Base-by-base conservation (phyloP, 495 filamentous ascomycete genomes). In the Lophiostoma macrostomum region DNA sequence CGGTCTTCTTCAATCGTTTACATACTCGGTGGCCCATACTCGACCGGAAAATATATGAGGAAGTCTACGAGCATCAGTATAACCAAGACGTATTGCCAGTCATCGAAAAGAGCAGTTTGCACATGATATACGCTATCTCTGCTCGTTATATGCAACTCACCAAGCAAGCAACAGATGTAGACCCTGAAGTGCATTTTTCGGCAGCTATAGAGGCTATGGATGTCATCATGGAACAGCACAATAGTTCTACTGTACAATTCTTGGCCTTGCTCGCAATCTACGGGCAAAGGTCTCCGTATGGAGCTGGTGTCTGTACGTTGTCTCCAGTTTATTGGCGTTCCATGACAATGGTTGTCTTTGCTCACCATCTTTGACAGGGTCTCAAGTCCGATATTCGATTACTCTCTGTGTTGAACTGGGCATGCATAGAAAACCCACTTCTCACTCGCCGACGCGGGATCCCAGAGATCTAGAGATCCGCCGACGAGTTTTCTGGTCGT, bases 21-120 rank as follows among this genome's bases (percentile, higher is more conserved):
- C 53, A 56, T 37, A 56, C 43, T n/a, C 36, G 53, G 24, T 56
- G 53, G 53, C 53, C 44, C 4, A 49, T 50, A 2, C 53, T 56
- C n/a, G 53, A 56, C 29, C 35, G 53, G 8, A 50, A 41, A 23
- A 16, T 56, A 13, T 56, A 56, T 20, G 45, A 48, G 12, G 10
- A 25, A n/a, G 25, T 50, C 14, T 50, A 29, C 20, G 28, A 49
- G 32, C 25, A 30, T 31, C 53, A 56, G 44, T 42, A 50, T 23
- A 36, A 49, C 3, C 43, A 49, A 27, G 44, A 29, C n/a, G 43
- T 45, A 11, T 12, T 56, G 22, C 28, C 53, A 7, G 43, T 49
- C 3, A 34, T 43, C 2, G 53, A 56, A 29, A 18, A 45, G 30
- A 56, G 53, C 22, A 56, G 24, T 20, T 22, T 56, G 16, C 44